Evolutionary conservation across 2,329 filamentous ascomycete species (phyloP), one percentile per base, ranked within the genome.

Genomic region (Graphiopsis chlorocephala): DNA sequence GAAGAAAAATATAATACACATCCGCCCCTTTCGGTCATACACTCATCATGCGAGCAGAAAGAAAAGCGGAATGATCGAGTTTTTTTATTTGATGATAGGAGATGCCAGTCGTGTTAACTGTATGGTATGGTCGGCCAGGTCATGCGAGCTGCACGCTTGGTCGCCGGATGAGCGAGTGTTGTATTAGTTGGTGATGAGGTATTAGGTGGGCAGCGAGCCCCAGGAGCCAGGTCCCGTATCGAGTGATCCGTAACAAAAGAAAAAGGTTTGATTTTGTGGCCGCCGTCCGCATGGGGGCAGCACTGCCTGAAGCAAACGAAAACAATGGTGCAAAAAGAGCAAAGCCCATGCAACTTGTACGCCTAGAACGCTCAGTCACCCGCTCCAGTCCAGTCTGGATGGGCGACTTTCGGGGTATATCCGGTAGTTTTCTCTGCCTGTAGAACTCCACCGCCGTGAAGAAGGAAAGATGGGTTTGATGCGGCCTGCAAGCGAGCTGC

Each of bases 361-460:
- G 60, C 60, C 60, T 55, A 53, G 48, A 62, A 62, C 60, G 60
- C 60, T 53, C 48, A 45, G 60, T 50, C 60, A 55, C 48, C 60
- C 60, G 45, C 31, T 53, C 23, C 60, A 62, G 60, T 62, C 48
- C 60, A 42, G 45, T 42, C 31, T 61, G 60, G 23, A 62, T 23
- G 31, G 48, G 60, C 33, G 60, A 55, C 60, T 55, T 62, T 62
- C 48, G 47, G 60, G 60, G 60, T 62, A 62, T 62, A 62, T 62
- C 60, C 60, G 60, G 48, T 62, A 53, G 60, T 42, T 62, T 62
- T 55, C 33, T 61, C 47, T 62, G 60, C 60, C 60, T 45, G 33
- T 61, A 62, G 48, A 62, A 62, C 60, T 62, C 60, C 60, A 62
- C 48, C 60, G 31, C 60, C 60, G 48, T 62, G 33, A 55, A 55